Evolutionary conservation across 768 basidiomycete species (phyloP), one percentile per base, ranked within the genome.

Genomic region (Tylopilus plumbeoviolaceoides): DNA sequence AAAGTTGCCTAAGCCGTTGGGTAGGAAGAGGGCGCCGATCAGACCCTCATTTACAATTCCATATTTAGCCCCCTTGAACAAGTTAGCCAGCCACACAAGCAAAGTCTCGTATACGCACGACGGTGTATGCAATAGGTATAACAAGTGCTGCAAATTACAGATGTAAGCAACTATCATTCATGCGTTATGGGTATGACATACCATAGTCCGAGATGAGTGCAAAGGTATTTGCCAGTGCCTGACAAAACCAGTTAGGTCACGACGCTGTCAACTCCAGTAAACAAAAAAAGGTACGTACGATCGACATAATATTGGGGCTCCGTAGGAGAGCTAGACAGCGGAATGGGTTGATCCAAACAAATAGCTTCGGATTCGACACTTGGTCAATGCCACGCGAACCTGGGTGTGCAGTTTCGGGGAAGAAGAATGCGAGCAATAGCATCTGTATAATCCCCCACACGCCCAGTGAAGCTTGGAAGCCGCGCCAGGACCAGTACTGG

Each of bases 321-420:
- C 79, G 72, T 4, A 87, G 67, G 8, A 85, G 59, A 36, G 62
- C 53, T 5, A 87, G 60, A 28, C 80, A 75, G 7, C 63, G 58
- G 31, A 89, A 70, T 1, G 86, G 86, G 61, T 88, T 89, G 20
- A 89, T 54, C 61, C 78, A 77, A 0, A 81, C 70, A 45, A 74
- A 70, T 38, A 55, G 51, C 40, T 52, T 67, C 2, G 57, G 56
- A 4, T 60, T 54, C 27, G 49, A 50, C 4, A 64, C 51, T 54
- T 80, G 80, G 48, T 84, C 83, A 2, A 84, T 70, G 0, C 83
- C 80, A 36, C 76, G 71, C 1, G 75, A 61, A 7, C 81, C 77
- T 1, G 86, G 85, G 58, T 84, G 82, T 46, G 77, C 79, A 3
- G 86, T 88, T 59, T 89, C 87, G 0, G 85, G 86, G n/a, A 86